Percentiles rank a stretch among this genome's conserved stretches.
These are phyloP conservation scores for Marchantia polymorpha DNA, from an alignment of 225 moss, liverwort and hornwort genomes.

Conservation along the genomic window DNA sequence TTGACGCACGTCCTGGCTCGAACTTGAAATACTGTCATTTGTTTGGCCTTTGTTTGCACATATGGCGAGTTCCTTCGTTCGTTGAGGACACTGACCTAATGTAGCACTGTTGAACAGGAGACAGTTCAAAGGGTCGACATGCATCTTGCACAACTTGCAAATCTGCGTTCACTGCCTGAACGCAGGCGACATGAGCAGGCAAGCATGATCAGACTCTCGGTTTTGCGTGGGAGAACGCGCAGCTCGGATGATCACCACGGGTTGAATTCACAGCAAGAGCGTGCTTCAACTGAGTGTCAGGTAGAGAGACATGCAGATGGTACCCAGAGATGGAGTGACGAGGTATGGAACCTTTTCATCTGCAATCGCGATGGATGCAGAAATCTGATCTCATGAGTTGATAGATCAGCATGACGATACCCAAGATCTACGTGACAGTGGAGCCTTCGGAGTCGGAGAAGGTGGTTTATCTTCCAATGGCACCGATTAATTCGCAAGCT, in stretches of 20 bases:
- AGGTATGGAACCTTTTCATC: not conserved
- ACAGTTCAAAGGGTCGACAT: not conserved
- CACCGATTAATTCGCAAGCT: slow-evolving; percentile 11
- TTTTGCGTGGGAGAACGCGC: not conserved
- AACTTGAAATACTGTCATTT: not conserved
- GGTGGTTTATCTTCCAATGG: slow-evolving; percentile 9
- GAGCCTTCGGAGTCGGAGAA: slow-evolving; percentile 5
- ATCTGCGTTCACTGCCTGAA: not conserved
- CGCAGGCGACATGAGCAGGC: not conserved
- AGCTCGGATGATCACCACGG: not conserved
- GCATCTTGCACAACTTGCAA: not conserved
- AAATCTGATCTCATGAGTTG: not conserved
- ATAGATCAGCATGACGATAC: not conserved
- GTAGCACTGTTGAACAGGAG: not conserved
- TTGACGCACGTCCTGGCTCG: slow-evolving; percentile 1
- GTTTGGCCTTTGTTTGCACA: not conserved
- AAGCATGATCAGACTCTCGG: not conserved
- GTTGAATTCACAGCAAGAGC: no score
- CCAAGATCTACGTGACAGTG: slow-evolving; percentile 12
- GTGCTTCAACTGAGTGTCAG: no score
- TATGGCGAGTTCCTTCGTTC: not conserved
- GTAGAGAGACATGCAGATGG: not conserved
- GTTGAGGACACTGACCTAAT: not conserved
- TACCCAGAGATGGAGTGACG: not conserved
- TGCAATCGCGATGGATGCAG: not conserved